A percentile compares a stretch with the other conserved stretches of the same genome.
Conservation (phyloP, 257 asterid species). For the Solanum chaucha region DNA sequence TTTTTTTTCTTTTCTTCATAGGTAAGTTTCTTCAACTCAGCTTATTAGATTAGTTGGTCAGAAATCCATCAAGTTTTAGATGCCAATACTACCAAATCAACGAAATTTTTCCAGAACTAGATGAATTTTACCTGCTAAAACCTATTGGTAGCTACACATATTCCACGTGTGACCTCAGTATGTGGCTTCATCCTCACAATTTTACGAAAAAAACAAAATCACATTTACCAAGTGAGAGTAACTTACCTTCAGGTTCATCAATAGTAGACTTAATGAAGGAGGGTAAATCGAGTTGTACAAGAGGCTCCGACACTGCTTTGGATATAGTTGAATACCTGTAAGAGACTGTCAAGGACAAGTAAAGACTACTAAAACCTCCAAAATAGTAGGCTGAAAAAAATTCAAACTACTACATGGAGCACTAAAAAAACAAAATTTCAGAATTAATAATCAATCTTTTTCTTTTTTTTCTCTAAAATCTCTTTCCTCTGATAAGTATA, state of each 20-base stretch:
- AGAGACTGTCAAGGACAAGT: constrained; percentile 47
- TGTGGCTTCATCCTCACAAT: neutral
- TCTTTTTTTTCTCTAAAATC: neutral
- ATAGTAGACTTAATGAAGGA: constrained; percentile 47
- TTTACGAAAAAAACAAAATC: neutral
- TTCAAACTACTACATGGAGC: neutral
- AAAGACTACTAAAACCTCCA: constrained; percentile 21
- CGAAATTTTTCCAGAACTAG: neutral
- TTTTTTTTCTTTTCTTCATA: neutral
- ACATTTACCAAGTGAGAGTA: neutral
- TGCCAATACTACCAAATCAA: neutral
- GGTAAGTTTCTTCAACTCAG: neutral
- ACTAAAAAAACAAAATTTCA: neutral
- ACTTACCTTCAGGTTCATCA: constrained; percentile 49
- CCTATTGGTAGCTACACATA: neutral
- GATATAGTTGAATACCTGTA: constrained; percentile 68
- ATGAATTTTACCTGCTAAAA: neutral
- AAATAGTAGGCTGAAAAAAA: neutral
- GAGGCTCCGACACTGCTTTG: constrained; percentile 12
- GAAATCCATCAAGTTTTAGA: neutral
- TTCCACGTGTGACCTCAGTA: neutral
- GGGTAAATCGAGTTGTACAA: constrained; percentile 22
- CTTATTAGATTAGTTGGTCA: neutral
- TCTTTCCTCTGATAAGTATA: neutral
- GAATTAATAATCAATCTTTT: neutral